Evolutionary conservation across 306 rosid genomes (phyloP).

Genomic region (Albizia julibrissin): DNA sequence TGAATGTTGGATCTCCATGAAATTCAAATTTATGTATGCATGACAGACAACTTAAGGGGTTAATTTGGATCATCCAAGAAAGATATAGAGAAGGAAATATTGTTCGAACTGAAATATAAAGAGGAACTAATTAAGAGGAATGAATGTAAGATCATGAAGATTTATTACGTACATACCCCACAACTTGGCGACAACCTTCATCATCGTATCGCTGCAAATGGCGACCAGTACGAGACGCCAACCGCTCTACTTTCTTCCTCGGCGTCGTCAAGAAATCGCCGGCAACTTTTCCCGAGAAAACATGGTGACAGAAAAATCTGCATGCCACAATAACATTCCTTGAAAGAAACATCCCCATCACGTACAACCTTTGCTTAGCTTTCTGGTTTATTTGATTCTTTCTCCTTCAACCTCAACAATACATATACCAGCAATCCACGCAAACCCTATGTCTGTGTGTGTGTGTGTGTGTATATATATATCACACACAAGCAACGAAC

Average conservation of each 20-base stretch:
- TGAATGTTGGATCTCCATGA: too few relatives aligned
- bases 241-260: slow-evolving; percentile 49
- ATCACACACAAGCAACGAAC: background rate
- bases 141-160: background rate
- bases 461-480: background rate
- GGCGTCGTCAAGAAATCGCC: slow-evolving; percentile 45
- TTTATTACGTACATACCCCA: slow-evolving; percentile 53
- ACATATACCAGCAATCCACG: background rate
- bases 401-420: background rate
- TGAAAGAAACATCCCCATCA: slow-evolving; percentile 74
- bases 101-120: too few relatives aligned
- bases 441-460: background rate
- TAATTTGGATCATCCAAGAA: too few relatives aligned
- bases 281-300: slow-evolving; percentile 36
- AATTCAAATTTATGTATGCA: too few relatives aligned
- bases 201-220: slow-evolving; percentile 78
- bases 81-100: too few relatives aligned
- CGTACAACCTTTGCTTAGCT: too few relatives aligned
- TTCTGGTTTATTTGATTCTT: background rate
- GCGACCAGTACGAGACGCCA: slow-evolving; percentile 76
- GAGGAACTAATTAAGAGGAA: too few relatives aligned
- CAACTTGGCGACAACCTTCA: slow-evolving; percentile 76
- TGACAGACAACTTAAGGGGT: too few relatives aligned
- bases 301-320: slow-evolving; percentile 41
- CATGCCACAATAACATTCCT: slow-evolving; percentile 36